phyloP scores from a whole-genome alignment of 2,329 filamentous ascomycete species.

The Colletotrichum tropicale region DNA sequence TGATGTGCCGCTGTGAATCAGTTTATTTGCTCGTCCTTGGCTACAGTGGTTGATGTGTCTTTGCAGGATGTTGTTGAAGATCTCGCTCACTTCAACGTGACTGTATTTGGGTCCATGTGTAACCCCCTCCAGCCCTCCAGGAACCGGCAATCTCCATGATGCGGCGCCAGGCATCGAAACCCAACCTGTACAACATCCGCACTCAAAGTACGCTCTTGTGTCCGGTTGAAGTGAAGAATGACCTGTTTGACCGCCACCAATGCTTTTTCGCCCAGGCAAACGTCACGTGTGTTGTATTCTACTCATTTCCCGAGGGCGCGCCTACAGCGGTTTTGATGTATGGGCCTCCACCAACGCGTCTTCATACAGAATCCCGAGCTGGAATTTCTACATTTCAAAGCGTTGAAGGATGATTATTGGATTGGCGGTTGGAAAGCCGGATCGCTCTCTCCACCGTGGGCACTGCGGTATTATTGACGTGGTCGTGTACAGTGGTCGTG shows the following conservation, averaged over 20 bases:
- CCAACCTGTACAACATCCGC: not conserved
- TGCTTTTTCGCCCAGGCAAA: not conserved
- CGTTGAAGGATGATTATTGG: not conserved
- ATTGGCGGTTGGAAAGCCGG: not conserved
- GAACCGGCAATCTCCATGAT: not conserved
- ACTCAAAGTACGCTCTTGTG: not conserved
- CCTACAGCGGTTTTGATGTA: not conserved
- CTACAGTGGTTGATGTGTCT: not conserved
- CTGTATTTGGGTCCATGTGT: not conserved
- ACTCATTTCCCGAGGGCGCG: not conserved
- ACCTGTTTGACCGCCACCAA: not conserved
- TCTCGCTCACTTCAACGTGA: not conserved
- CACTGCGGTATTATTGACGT: not conserved
- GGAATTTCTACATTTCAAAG: not conserved
- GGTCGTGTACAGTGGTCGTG: not conserved
- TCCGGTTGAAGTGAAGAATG: not conserved
- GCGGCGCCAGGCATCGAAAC: not conserved
- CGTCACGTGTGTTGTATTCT: not conserved
- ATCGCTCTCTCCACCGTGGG: not conserved
- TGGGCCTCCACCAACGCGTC: not conserved
- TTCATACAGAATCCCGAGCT: not conserved
- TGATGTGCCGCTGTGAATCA: not conserved
- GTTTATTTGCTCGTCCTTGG: not conserved
- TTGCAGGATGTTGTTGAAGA: not conserved
- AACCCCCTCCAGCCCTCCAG: not conserved